These are phyloP conservation scores for Prunus persica DNA, from an alignment of 306 rosid species.

Conservation along the genomic window Prunus_persica_NCBIv2 NC_034011.1:23996001-23996500, in stretches of 20 bases:
- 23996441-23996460: constrained; percentile 36
- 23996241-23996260: neutral
- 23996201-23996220: neutral
- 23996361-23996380: neutral
- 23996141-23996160: neutral
- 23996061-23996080: constrained; percentile 56
- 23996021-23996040: constrained; percentile 49
- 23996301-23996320: neutral
- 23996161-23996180: neutral
- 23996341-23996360: neutral
- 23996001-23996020: constrained; percentile 56
- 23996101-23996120: constrained; percentile 2
- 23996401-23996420: constrained; percentile 28
- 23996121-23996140: neutral
- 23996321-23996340: too few species aligned
- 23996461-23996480: neutral
- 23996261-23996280: neutral
- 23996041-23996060: constrained; percentile 53
- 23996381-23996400: constrained; percentile 9
- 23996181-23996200: neutral
- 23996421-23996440: constrained; percentile 46
- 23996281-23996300: neutral
- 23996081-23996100: constrained; percentile 69
- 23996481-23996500: constrained; percentile 27
- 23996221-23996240: neutral